Evolutionary conservation across 192 early-diverging fungal species (phyloP), one percentile per base, ranked within the genome.

Genomic region (Umbelopsis vinacea): DNA sequence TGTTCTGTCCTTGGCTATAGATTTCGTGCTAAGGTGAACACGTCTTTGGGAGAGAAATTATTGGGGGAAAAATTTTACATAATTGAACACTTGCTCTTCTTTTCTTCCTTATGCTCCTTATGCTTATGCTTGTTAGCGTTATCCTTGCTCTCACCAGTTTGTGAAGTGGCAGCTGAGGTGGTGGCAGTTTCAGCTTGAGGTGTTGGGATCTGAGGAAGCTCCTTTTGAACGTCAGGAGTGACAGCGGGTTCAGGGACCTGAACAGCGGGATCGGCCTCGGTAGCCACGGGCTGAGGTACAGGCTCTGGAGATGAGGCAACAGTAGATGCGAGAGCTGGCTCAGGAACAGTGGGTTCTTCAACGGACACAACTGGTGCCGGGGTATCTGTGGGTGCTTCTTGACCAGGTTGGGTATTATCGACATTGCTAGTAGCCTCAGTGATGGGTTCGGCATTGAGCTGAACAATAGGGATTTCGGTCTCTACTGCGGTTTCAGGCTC

Each of bases 31-130:
- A 40, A 6, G 38, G 38, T 40, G 38, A 6, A 3, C 38, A 40
- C n/a, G n/a, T 40, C 8, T 40, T 40, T 40, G 38, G 8, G 38
- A 40, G 8, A 40, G 38, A 40, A 6, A 40, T 40, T 40, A 40
- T 40, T n/a, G n/a, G 8, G 3, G 38, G 38, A 40, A 40, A 40
- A 14, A 48, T 29, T 55, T 60, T 60, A 60, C 55, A 60, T 60
- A 60, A 60, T 19, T 15, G 33, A 33, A 17, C 55, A 60, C 29
- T 60, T 60, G 55, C 55, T 60, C 55, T 60, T 60, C 29, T 60
- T 60, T 29, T 60, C 55, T n/a, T n/a, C n/a, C n/a, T n/a, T n/a
- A n/a, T n/a, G n/a, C 55, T 60, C 55, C 55, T 60, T 60, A 35
- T 33, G 55, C 33, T 60, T 60, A 19, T 26, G 26, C 55, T 60